Conservation (phyloP, 163 green algal species). For the Botryococcus braunii region DNA sequence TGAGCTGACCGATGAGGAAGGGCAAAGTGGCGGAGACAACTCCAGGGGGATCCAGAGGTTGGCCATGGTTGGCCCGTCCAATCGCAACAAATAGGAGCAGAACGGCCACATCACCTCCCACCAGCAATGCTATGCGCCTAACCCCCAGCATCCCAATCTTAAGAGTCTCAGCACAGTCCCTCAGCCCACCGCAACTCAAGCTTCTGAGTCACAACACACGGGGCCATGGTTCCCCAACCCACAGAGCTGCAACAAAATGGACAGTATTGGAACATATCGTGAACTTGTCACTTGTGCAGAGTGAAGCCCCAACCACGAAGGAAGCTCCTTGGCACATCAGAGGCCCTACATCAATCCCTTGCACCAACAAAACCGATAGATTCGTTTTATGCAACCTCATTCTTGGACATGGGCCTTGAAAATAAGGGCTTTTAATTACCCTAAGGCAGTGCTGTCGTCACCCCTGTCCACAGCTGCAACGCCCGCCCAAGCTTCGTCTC, state of each 20-base stretch:
- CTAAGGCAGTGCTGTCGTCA: background rate
- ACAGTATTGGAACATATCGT: background rate
- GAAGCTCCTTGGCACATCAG: too few species aligned
- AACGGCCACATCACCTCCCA: slow-evolving; percentile 52
- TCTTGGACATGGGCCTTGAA: too few species aligned
- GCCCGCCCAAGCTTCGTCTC: slow-evolving; percentile 21
- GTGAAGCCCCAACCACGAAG: too few species aligned
- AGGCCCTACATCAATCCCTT: too few species aligned
- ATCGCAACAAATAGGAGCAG: slow-evolving; percentile 74
- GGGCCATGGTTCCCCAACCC: too few species aligned
- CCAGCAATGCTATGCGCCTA: slow-evolving; percentile 51
- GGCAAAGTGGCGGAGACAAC: slow-evolving; percentile 59
- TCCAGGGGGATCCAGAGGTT: slow-evolving; percentile 28
- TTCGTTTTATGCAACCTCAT: too few species aligned
- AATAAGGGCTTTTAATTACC: background rate
- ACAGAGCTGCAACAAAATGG: background rate
- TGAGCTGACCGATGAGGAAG: slow-evolving; percentile 61
- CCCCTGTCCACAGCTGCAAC: slow-evolving; percentile 22
- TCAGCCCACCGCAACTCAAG: background rate
- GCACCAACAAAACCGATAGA: too few species aligned
- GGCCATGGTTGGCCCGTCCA: slow-evolving; percentile 60
- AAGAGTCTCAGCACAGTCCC: background rate
- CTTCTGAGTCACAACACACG: too few species aligned
- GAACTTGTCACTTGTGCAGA: too few species aligned
- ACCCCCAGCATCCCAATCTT: too few species aligned